These are phyloP conservation scores for Plasmodium blacklocki DNA, from an alignment of 169 alveolate genomes.

Conservation along the genomic window DNA sequence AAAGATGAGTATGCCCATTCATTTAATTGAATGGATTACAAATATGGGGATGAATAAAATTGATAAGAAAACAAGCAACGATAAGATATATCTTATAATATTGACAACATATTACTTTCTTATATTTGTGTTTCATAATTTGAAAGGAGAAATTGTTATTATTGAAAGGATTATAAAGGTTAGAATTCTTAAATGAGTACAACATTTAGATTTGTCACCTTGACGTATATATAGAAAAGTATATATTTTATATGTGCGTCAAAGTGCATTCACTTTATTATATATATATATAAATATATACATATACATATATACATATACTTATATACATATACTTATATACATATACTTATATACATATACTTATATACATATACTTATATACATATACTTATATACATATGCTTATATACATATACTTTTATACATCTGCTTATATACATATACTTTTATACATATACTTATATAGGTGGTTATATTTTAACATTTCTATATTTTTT, in stretches of 20 bases:
- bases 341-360: not conserved
- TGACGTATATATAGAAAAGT: not conserved
- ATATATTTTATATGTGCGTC: not conserved
- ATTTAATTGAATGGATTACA: not conserved
- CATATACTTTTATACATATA: slow-evolving; percentile 2
- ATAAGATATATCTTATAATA: not conserved
- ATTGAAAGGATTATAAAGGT: not conserved
- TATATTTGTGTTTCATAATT: not conserved
- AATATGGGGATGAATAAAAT: not conserved
- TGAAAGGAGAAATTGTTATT: not conserved
- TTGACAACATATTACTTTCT: not conserved
- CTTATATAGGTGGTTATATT: not conserved
- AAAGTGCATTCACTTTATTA: not conserved
- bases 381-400: not conserved
- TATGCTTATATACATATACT: not conserved
- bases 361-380: not conserved
- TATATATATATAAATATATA: not conserved
- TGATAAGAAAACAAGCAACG: not conserved
- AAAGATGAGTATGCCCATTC: slow-evolving; percentile 2
- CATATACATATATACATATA: not conserved
- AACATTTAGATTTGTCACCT: not conserved
- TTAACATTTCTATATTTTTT: slow-evolving; percentile 5
- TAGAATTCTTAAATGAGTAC: not conserved
- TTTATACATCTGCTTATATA: not conserved
- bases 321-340: slow-evolving; percentile 5